Percentiles rank a stretch among this genome's conserved stretches.
Conservation (phyloP, 1,284 basidiomycete species). For the Sparassis latifolia region DNA sequence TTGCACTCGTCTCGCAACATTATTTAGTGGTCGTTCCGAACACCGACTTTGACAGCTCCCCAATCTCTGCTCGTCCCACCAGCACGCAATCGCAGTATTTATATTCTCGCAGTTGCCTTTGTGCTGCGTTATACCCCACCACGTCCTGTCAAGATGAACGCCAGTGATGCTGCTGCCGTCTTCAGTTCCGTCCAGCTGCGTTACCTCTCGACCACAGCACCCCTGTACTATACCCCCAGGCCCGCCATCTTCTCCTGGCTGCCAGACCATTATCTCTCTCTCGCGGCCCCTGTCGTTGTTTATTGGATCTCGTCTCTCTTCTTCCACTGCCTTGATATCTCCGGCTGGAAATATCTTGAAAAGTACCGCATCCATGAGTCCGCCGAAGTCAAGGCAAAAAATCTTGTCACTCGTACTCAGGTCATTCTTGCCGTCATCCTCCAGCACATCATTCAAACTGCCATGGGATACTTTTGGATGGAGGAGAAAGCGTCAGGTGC, state of each 20-base stretch:
- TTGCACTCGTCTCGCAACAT: too few species aligned
- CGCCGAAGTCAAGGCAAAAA: conserved; percentile 70
- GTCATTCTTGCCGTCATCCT: conserved; percentile 33
- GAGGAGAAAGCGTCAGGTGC: conserved; percentile 41
- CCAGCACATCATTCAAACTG: conserved; percentile 77
- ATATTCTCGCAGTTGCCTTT: too few species aligned
- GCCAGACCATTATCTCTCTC: conserved; percentile 68
- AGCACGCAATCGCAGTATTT: too few species aligned
- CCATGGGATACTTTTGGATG: conserved; percentile 68
- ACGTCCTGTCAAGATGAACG: conserved; percentile 16
- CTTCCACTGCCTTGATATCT: conserved; percentile 80
- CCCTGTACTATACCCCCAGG: conserved; percentile 22
- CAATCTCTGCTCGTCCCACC: too few species aligned
- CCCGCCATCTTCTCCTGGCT: conserved; percentile 13
- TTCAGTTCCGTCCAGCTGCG: conserved; percentile 18
- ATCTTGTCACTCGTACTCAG: conserved; percentile 83
- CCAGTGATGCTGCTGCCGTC: conserved; percentile 10
- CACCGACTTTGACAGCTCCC: too few species aligned
- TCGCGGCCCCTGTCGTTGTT: conserved; percentile 73
- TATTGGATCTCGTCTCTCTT: conserved; percentile 85
- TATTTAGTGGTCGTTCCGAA: too few species aligned
- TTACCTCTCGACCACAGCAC: conserved; percentile 19
- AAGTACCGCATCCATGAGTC: conserved; percentile 87
- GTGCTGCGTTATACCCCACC: background rate
- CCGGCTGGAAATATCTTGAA: conserved; percentile 75